Evolutionary conservation across 164 flowering plant genomes (phyloP).

Genomic region (Piper betle): DNA sequence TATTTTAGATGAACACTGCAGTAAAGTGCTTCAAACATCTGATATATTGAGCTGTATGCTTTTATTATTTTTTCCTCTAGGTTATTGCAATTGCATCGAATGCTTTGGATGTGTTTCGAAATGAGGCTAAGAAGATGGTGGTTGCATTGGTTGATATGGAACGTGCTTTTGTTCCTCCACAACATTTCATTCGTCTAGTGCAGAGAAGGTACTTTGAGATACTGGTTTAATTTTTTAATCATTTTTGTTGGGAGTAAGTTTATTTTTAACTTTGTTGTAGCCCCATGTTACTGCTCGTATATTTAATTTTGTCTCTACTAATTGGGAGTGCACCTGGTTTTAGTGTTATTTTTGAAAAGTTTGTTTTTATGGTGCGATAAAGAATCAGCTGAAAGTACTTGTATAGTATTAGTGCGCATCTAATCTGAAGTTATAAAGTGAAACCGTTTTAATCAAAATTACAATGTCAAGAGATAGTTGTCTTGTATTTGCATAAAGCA

Average conservation of each 20-base stretch:
- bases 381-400: no score
- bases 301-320: background rate
- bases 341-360: background rate
- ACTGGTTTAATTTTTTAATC: background rate
- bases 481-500: background rate
- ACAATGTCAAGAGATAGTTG: no score
- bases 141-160: slow-evolving; percentile 99
- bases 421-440: no score
- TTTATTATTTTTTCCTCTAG: slow-evolving; percentile 18
- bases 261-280: background rate
- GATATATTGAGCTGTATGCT: background rate
- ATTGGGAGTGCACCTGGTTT: background rate
- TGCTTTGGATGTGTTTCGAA: slow-evolving; percentile 81
- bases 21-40: background rate
- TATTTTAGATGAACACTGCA: background rate
- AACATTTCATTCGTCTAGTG: slow-evolving; percentile 93
- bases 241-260: background rate
- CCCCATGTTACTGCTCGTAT: background rate
- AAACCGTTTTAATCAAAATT: no score
- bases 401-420: no score
- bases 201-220: slow-evolving; percentile 64
- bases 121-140: slow-evolving; percentile 95
- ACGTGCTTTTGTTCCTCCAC: slow-evolving; percentile 98
- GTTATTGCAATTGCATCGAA: slow-evolving; percentile 78
- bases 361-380: background rate